phyloP scores from a whole-genome alignment of 805 yeast species.

The Suhomyces canberraensis region DNA sequence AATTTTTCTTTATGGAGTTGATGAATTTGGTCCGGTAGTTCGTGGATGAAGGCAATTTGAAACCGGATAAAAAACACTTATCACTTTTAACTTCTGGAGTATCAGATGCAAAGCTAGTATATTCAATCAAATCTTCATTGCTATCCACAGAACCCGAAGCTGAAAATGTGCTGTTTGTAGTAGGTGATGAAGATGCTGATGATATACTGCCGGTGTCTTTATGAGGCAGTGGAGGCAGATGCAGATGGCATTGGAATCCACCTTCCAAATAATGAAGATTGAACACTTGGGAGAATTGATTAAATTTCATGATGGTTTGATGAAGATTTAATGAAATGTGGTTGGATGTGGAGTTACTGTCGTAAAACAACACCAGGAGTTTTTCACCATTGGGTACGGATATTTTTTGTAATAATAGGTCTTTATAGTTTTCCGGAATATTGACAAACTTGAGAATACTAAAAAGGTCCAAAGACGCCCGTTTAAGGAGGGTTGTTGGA shows the following conservation, averaged over 20 bases:
- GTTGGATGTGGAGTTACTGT: slow-evolving; percentile 21
- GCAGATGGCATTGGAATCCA: slow-evolving; percentile 18
- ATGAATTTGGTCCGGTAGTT: slow-evolving; percentile 34
- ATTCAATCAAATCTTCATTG: slow-evolving; percentile 7
- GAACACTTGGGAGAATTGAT: slow-evolving; percentile 17
- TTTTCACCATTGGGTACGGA: slow-evolving; percentile 3
- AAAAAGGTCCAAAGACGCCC: slow-evolving; percentile 31
- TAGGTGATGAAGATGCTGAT: slow-evolving; percentile 4
- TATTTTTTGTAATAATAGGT: slow-evolving; percentile 14
- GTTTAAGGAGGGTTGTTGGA: slow-evolving; percentile 43
- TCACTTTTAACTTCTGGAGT: slow-evolving; percentile 1
- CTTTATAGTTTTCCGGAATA: slow-evolving; percentile 19
- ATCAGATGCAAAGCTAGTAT: slow-evolving; percentile 5
- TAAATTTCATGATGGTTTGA: slow-evolving; percentile 34
- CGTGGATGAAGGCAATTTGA: slow-evolving; percentile 40
- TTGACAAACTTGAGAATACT: slow-evolving; percentile 32
- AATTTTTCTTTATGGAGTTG: slow-evolving; percentile 33
- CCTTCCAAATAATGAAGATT: slow-evolving; percentile 23
- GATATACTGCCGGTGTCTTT: slow-evolving; percentile 1
- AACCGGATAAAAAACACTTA: slow-evolving; percentile 30
- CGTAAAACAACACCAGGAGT: slow-evolving; percentile 32
- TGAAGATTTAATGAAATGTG: slow-evolving; percentile 25
- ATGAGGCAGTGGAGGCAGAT: slow-evolving; percentile 1
- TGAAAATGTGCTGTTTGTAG: slow-evolving; percentile 3
- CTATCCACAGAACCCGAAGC: slow-evolving; percentile 7